These are phyloP conservation scores for Saprolegnia parasitica DNA, from an alignment of 352 stramenopile genomes.

Conservation along the genomic window DNA sequence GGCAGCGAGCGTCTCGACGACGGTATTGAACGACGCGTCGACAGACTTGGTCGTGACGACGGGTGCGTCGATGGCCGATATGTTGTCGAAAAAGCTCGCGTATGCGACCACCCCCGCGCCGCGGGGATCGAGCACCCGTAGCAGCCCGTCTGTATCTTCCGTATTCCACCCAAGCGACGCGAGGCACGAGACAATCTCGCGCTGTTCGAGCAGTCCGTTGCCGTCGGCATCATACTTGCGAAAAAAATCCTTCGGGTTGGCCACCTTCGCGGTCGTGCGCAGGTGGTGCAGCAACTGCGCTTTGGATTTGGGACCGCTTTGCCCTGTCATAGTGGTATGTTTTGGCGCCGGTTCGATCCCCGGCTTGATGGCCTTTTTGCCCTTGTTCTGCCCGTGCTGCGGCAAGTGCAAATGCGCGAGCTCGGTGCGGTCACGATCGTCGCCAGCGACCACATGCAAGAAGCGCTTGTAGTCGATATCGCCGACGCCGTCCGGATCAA, in stretches of 20 bases:
- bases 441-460: not conserved
- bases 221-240: not conserved
- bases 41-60: not conserved
- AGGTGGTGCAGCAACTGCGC: conserved; percentile 15
- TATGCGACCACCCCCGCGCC: not conserved
- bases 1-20: conserved; percentile 1
- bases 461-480: conserved; percentile 13
- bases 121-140: not conserved
- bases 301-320: not conserved
- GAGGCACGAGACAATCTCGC: conserved; percentile 3
- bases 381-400: not conserved
- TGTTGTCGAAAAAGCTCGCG: not conserved
- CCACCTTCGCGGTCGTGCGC: not conserved
- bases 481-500: not conserved
- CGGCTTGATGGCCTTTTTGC: not conserved
- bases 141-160: not conserved
- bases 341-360: not conserved
- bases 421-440: not conserved
- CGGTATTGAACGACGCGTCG: not conserved
- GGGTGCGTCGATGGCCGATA: not conserved
- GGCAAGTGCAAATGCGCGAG: not conserved
- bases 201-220: not conserved
- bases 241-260: conserved; percentile 16
- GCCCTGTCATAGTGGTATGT: too few species aligned
- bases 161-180: not conserved